Percentiles rank a stretch among this genome's conserved stretches.
Evolutionary conservation across 192 early-diverging fungal genomes (phyloP).

Genomic region (Backusella tarrabulga): DNA sequence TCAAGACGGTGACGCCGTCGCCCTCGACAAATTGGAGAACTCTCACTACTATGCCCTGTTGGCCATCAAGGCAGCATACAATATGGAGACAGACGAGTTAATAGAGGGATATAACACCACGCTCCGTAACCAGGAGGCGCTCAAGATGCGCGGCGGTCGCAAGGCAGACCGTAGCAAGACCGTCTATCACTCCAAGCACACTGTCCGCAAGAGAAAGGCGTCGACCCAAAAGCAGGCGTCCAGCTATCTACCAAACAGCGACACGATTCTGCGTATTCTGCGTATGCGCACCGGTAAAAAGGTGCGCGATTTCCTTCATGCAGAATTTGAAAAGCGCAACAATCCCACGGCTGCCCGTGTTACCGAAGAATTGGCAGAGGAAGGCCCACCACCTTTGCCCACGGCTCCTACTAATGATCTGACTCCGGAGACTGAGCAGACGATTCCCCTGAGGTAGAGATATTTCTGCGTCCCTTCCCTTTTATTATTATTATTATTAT

Average conservation of each 20-base stretch:
- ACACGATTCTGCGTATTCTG: conserved; percentile 48
- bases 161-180: conserved; percentile 40
- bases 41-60: conserved; percentile 66
- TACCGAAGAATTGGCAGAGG: not conserved
- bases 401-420: conserved; percentile 7
- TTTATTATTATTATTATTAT: not conserved
- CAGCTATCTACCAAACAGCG: conserved; percentile 43
- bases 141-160: conserved; percentile 35
- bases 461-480: not conserved
- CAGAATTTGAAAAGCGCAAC: conserved; percentile 36
- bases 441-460: conserved; percentile 8
- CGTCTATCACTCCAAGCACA: conserved; percentile 36
- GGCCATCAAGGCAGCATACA: conserved; percentile 61
- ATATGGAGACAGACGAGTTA: conserved; percentile 60
- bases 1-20: conserved; percentile 62
- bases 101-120: conserved; percentile 56
- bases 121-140: conserved; percentile 29
- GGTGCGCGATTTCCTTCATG: conserved; percentile 44
- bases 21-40: conserved; percentile 58
- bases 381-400: not conserved
- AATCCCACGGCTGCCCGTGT: conserved; percentile 8
- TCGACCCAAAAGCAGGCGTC: conserved; percentile 11
- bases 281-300: conserved; percentile 45
- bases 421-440: not conserved
- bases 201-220: conserved; percentile 23